Conservation (phyloP, 345 rosid genomes). For the Eucalyptus cloeziana region DNA sequence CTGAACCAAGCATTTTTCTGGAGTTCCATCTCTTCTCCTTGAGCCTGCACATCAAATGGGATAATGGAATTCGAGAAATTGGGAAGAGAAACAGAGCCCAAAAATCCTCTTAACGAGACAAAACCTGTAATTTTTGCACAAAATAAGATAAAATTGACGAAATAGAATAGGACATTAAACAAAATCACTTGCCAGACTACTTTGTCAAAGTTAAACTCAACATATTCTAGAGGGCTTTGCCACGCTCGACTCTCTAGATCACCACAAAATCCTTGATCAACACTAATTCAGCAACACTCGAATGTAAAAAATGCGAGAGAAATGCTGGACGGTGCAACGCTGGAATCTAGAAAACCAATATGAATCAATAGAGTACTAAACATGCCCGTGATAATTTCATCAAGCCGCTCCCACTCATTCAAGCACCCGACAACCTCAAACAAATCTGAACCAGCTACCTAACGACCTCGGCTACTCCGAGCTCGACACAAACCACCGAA, state of each 20-base stretch:
- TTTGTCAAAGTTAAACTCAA: neutral
- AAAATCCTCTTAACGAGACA: neutral
- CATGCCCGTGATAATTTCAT: neutral
- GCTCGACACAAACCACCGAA: neutral
- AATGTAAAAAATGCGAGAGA: neutral
- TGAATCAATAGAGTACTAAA: neutral
- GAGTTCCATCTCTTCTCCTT: constrained; percentile 67
- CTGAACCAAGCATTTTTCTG: constrained; percentile 41
- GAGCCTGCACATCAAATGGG: constrained; percentile 20
- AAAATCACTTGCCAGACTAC: neutral
- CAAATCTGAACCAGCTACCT: neutral
- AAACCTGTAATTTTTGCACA: neutral
- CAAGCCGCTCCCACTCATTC: neutral
- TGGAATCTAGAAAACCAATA: neutral
- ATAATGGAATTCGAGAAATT: neutral
- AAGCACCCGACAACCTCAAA: neutral
- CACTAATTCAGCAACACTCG: neutral
- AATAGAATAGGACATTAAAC: neutral
- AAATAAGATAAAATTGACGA: neutral
- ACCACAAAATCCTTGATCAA: neutral
- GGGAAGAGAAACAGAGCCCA: neutral
- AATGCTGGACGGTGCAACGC: neutral
- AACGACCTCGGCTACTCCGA: neutral
- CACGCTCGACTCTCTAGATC: neutral
- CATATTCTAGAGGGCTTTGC: neutral